Evolutionary conservation across 1,284 basidiomycete species (phyloP).

Genomic region (Cutaneotrichosporon cavernicola): DNA sequence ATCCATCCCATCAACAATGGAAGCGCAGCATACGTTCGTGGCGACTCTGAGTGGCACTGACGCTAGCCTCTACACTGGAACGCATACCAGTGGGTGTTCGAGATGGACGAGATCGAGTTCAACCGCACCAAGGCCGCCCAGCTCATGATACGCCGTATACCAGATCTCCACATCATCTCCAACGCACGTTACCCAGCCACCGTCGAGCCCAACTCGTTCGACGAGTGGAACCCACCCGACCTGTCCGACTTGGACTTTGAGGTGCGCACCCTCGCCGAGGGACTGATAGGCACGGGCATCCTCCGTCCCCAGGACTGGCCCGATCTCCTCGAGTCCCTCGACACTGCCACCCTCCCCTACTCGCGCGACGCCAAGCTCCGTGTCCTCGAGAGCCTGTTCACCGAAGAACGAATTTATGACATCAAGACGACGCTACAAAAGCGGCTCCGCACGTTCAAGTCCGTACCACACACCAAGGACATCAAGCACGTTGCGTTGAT

Average conservation of each 20-base stretch:
- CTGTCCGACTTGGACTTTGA: slow-evolving; percentile 34
- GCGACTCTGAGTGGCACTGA: not conserved
- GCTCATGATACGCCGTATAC: slow-evolving; percentile 9
- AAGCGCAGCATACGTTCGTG: slow-evolving; percentile 35
- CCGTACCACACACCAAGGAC: not conserved
- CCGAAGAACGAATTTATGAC: slow-evolving; percentile 43
- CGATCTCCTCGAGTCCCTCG: slow-evolving; percentile 29
- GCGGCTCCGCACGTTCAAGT: not conserved
- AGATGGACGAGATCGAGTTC: slow-evolving; percentile 23
- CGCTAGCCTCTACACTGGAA: slow-evolving; percentile 45
- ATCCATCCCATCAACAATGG: slow-evolving; percentile 42
- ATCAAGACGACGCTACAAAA: slow-evolving; percentile 11
- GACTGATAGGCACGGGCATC: slow-evolving; percentile 47
- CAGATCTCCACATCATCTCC: not conserved
- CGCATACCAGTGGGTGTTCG: slow-evolving; percentile 43
- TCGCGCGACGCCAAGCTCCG: slow-evolving; percentile 34
- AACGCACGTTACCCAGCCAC: not conserved
- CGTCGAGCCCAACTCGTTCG: not conserved
- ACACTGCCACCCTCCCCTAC: slow-evolving; percentile 18
- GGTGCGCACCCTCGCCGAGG: slow-evolving; percentile 46
- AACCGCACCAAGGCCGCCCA: slow-evolving; percentile 27
- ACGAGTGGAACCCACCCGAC: slow-evolving; percentile 27
- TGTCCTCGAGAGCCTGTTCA: slow-evolving; percentile 46
- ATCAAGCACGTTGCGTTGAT: slow-evolving; percentile 45
- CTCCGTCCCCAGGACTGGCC: slow-evolving; percentile 37